Evolutionary conservation across 805 yeast species (phyloP), one percentile per base, ranked within the genome.

Genomic region (Yarrowia phangngaensis): DNA sequence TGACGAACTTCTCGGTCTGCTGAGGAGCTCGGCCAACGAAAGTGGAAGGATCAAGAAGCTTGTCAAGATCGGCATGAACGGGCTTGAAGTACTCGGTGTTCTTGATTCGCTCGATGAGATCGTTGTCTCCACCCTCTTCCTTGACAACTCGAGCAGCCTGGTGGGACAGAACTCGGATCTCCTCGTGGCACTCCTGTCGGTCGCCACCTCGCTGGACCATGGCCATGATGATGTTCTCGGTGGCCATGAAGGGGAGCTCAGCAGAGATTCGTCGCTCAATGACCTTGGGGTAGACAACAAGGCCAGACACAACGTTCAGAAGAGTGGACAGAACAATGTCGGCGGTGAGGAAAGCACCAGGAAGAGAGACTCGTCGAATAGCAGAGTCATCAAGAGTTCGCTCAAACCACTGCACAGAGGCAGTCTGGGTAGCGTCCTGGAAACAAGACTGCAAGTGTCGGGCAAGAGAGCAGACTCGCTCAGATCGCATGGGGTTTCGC

Each of bases 401-500:
- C 74, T 92, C 98, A 65, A 92, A 92, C 98, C 98, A 92, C 72
- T 92, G 98, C 45, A 92, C 97, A 26, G 95, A 83, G 6, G 97
- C 94, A 41, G 98, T 92, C 70, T 87, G 92, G 59, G 90, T 84
- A 48, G 96, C 94, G 68, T 92, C 97, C 63, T 75, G 87, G 71
- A 83, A 84, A 58, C 88, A 72, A 13, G 95, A 83, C 56, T 95
- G 95, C 69, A 92, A 69, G 68, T 90, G 97, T 73, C 98, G 85
- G 15, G 97, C 80, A 57, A 92, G 76, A n/a, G 98, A 92, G 72
- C 98, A 92, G 53, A 92, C 97, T 69, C 98, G 81, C 74, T 92
- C 98, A 64, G 90, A 83, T 74, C 98, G 84, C 98, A 92, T 92
- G 69, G 98, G 98, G 72, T 92, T 92, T 73, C 98, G 83, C 79